Evolutionary conservation across 805 yeast species (phyloP), one percentile per base, ranked within the genome.

Genomic region (Kurtzmaniella cleridarum): DNA sequence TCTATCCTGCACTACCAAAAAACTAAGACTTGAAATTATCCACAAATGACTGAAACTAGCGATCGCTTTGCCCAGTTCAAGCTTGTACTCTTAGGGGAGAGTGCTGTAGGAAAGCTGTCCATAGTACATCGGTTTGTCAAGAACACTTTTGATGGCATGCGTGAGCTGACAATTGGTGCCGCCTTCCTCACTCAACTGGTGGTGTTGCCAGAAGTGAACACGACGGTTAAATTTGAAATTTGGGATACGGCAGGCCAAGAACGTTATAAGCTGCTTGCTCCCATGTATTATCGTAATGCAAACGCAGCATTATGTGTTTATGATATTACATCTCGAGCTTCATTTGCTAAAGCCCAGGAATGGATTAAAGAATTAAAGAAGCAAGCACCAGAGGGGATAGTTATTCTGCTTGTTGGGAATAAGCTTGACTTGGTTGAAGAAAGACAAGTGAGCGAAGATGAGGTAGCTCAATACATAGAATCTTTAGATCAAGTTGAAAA

Each of bases 201-300:
- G 34, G 72, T 75, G 14, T 53, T 78, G n/a, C 76, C 75, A 39
- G 76, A 66, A 27, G 49, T 55, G 26, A 73, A 76, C 12, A 62
- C 67, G 35, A 76, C 79, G 1, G 74, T 84, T 32, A 82, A 83
- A 55, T 71, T 81, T 49, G 88, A 82, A 52, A 79, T 82, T 38
- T 82, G 93, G 95, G 98, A 91, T 57, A 91, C 98, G 11, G 98
- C 98, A 0, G 98, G 98, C 18, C 98, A 67, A 49, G 73, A 67
- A 41, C 50, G 73, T n/a, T 67, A 67, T 49, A 61, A 64, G 38
- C 60, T 67, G 23, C 55, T 68, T 27, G 68, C 74, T 2, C 74
- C 74, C 2, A 68, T 68, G 73, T 68, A 68, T 47, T 68, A 68
- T 47, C 48, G 74, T 27, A 66, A 66, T 43, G 71, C 73, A 41